Evolutionary conservation across 768 basidiomycete genomes (phyloP), one percentile per base, ranked within the genome.

Genomic region (Amanita subjunquillea): DNA sequence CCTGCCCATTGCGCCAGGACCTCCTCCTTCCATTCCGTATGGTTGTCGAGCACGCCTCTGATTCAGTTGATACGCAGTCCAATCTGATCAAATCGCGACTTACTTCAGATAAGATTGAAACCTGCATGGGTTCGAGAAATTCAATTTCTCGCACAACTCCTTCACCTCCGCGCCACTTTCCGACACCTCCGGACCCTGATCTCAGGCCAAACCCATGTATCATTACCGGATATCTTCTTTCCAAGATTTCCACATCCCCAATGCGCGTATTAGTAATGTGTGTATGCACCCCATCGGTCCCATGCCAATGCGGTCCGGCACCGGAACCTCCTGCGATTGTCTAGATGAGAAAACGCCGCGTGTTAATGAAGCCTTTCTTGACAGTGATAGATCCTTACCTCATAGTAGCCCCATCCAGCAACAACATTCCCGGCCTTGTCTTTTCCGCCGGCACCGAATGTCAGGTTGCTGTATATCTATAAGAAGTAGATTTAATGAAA

Each of bases 291-390:
- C 93, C 93, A 23, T 88, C 89, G 13, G 91, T 91, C 3, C 94
- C 94, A 60, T 93, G 82, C 93, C 92, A 95, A 8, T 67, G 65
- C 2, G 87, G 83, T 0, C 94, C 93, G 0, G 94, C 92, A 4
- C 94, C 94, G 4, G 88, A 89, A 20, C 94, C 94, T 6, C 93
- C 94, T 3, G 90, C 91, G 51, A 96, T 92, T 0, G 94, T 97
- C 88, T 92, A 58, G 51, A 29, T 15, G 53, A 48, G 34, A 49
- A 55, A 48, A 46, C 40, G 38, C 27, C 40, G 38, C 25, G 54
- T 45, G 37, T 15, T 56, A 56, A 48, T 48, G 51, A 54, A 53
- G 48, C 8, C 45, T 20, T 30, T 36, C 27, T 34, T 44, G 54
- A 29, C 23, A 44, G 22, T 12, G 12, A 40, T 6, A 7, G 27